Evolutionary conservation across 441 rosid genomes (phyloP), one percentile per base, ranked within the genome.

Genomic region (Pelargonium fulgidum): DNA sequence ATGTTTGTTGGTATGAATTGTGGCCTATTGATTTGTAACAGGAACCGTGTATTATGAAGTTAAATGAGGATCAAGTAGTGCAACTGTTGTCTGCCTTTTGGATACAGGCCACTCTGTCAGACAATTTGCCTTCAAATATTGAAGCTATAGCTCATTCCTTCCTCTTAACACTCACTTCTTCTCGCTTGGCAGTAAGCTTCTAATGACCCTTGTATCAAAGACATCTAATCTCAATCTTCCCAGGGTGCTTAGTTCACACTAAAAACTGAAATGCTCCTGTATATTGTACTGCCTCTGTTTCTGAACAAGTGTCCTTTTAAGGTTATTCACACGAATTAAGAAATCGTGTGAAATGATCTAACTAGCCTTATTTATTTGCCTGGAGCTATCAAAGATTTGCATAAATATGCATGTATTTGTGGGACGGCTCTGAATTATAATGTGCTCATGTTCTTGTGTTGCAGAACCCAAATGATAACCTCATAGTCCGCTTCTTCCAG

Each of bases 121-220:
- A 95, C 80, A 90, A 86, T 77, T 72, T 77, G 78, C 98, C 99
- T 70, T 82, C 95, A 69, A 90, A 87, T 82, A 54, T 92, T 73
- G 98, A 90, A 84, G 95, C 98, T 68, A 89, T 95, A 73, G 91
- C 92, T 75, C 96, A 88, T 82, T 95, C 98, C 68, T 85, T 86
- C 72, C 77, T 72, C 71, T 63, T 89, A 77, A 83, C 87, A 44
- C 79, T 89, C 67, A 83, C 88, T 80, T 90, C 97, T 62, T 83
- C 87, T n/a, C 89, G 85, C 17, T 44, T 89, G 78, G 85, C 87
- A 92, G 99, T 62, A 62, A 62, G 65, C 41, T 24, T 62, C 39
- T 24, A 12, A 13, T 4, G 24, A 26, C 41, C 17, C 42, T 0
- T 62, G 26, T 26, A 62, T 62, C 65, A 16, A 7, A 13, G 54